These are phyloP conservation scores for Pythium aristosporum DNA, from an alignment of 352 stramenopile genomes.

Conservation along the genomic window DNA sequence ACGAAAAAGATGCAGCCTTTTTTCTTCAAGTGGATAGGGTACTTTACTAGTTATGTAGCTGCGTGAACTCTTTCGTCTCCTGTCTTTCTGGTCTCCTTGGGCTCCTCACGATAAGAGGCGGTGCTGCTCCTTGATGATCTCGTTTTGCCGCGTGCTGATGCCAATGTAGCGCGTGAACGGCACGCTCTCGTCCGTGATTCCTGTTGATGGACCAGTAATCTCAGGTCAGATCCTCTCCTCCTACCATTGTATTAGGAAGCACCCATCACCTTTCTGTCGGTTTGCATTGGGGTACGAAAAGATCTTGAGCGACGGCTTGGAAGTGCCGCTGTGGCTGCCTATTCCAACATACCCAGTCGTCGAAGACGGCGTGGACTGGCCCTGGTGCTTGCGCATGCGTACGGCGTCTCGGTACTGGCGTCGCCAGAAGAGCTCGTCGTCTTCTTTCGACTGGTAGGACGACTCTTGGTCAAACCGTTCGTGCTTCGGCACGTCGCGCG, in stretches of 20 bases:
- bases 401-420: conserved; percentile 34
- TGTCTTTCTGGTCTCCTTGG: background rate
- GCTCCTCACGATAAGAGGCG: conserved; percentile 51
- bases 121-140: conserved; percentile 78
- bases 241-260: background rate
- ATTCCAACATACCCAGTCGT: background rate
- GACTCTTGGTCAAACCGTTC: conserved; percentile 33
- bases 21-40: background rate
- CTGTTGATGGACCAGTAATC: conserved; percentile 4
- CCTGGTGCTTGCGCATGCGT: conserved; percentile 30
- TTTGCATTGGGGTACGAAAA: conserved; percentile 59
- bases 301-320: conserved; percentile 65
- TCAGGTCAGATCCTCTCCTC: background rate
- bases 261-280: conserved; percentile 35
- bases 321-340: background rate
- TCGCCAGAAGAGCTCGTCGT: conserved; percentile 33
- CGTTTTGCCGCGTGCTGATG: conserved; percentile 66
- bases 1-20: conserved; percentile 8
- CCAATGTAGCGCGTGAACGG: conserved; percentile 73
- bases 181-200: conserved; percentile 58
- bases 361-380: background rate
- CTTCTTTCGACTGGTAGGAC: conserved; percentile 30
- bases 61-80: background rate
- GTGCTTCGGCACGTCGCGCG: conserved; percentile 24
- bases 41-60: background rate